These are phyloP conservation scores for Kazachstania psychrophila DNA, from an alignment of 805 yeast species.

Conservation along the genomic window DNA sequence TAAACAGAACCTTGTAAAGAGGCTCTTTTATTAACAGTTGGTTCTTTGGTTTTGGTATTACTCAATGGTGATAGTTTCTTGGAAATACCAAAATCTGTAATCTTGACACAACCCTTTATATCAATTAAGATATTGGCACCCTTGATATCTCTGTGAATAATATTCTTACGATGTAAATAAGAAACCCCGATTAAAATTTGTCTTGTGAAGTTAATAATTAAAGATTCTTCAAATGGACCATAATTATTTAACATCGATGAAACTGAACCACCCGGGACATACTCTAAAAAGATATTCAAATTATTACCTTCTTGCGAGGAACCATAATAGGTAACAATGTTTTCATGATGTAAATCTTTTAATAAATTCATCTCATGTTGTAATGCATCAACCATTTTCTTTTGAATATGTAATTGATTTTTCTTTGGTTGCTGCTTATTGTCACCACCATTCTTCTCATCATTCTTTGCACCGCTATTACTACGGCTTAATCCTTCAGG, in stretches of 20 bases:
- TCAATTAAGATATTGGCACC: slow-evolving; percentile 82
- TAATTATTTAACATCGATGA: slow-evolving; percentile 61
- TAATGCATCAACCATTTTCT: slow-evolving; percentile 65
- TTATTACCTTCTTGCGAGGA: slow-evolving; percentile 64
- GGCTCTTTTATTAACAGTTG: slow-evolving; percentile 41
- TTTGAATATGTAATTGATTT: slow-evolving; percentile 29
- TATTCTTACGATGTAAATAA: slow-evolving; percentile 64
- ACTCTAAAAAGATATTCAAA: slow-evolving; percentile 72
- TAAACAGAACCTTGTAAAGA: slow-evolving; percentile 90
- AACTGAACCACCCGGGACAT: slow-evolving; percentile 67
- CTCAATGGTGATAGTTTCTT: slow-evolving; percentile 52
- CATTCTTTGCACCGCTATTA: slow-evolving; percentile 10
- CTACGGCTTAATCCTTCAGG: no score
- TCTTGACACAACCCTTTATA: slow-evolving; percentile 70
- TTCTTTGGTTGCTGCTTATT: slow-evolving; percentile 11
- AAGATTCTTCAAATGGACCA: slow-evolving; percentile 73
- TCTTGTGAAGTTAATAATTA: slow-evolving; percentile 59
- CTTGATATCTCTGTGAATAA: slow-evolving; percentile 80
- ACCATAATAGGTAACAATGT: slow-evolving; percentile 87
- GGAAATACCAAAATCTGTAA: slow-evolving; percentile 81
- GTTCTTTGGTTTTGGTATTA: slow-evolving; percentile 33
- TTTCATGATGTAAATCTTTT: slow-evolving; percentile 75
- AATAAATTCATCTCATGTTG: slow-evolving; percentile 74
- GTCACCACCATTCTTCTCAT: slow-evolving; percentile 12
- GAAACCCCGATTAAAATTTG: slow-evolving; percentile 69